A percentile compares a stretch with the other conserved stretches of the same genome.
These are phyloP conservation scores for Nidula niveotomentosa DNA, from an alignment of 1,284 basidiomycete species.

Conservation along the genomic window DNA sequence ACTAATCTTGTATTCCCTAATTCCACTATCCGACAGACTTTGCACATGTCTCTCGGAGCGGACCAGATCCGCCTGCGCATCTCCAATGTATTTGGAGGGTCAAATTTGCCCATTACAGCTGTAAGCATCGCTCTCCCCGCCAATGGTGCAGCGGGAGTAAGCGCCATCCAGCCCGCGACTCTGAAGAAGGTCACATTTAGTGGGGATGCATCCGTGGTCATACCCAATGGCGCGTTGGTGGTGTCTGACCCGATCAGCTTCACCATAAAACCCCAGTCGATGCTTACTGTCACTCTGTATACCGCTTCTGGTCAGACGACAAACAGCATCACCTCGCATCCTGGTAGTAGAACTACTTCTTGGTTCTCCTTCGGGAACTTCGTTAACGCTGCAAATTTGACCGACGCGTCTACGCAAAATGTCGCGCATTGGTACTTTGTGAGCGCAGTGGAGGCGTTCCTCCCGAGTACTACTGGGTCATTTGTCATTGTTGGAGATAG, in stretches of 20 bases:
- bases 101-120: slow-evolving; percentile 40
- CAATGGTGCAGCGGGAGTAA: slow-evolving; percentile 32
- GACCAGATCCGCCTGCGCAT: slow-evolving; percentile 41
- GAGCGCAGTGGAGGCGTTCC: slow-evolving; percentile 42
- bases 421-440: slow-evolving; percentile 44
- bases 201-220: slow-evolving; percentile 33
- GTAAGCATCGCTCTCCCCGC: slow-evolving; percentile 40
- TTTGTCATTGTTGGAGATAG: slow-evolving; percentile 50
- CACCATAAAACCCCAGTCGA: slow-evolving; percentile 31
- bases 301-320: slow-evolving; percentile 36
- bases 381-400: slow-evolving; percentile 30
- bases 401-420: slow-evolving; percentile 23
- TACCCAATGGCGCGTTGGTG: slow-evolving; percentile 44
- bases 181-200: slow-evolving; percentile 42
- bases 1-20: slow-evolving; percentile 38
- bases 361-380: slow-evolving; percentile 42
- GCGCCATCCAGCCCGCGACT: slow-evolving; percentile 30
- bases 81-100: slow-evolving; percentile 46
- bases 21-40: slow-evolving; percentile 47
- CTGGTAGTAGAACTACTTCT: slow-evolving; percentile 45
- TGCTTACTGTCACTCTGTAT: slow-evolving; percentile 40
- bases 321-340: slow-evolving; percentile 43
- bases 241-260: slow-evolving; percentile 46
- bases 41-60: slow-evolving; percentile 39
- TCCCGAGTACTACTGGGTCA: slow-evolving; percentile 23